A percentile compares a stretch with the other conserved stretches of the same genome.
Conservation (phyloP, 495 filamentous ascomycete species). For the Aspergillus bridgeri region DNA sequence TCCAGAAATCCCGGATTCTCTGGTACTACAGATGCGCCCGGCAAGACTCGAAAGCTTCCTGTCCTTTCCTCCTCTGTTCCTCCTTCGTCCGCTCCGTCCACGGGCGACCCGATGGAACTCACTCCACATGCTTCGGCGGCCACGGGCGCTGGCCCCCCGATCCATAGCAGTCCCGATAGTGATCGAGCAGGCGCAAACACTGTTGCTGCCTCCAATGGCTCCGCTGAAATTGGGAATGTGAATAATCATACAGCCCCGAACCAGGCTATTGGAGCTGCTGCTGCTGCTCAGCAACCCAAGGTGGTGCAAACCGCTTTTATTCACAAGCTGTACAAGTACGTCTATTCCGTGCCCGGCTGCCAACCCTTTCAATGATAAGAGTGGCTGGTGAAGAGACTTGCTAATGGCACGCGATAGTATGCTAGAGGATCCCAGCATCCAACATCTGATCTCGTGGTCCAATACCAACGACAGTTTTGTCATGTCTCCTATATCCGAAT, state of each 20-base stretch:
- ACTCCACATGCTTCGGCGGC: constrained; percentile 42
- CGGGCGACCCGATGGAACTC: constrained; percentile 48
- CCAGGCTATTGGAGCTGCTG: constrained; percentile 61
- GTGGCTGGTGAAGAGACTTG: neutral
- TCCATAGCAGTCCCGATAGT: constrained; percentile 46
- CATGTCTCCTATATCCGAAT: constrained; percentile 95
- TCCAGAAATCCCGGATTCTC: constrained; percentile 36
- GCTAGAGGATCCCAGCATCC: constrained; percentile 89
- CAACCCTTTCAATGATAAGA: neutral
- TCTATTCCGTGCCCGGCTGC: neutral
- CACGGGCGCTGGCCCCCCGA: constrained; percentile 32
- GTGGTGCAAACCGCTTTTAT: constrained; percentile 99
- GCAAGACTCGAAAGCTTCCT: constrained; percentile 44
- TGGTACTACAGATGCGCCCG: constrained; percentile 34
- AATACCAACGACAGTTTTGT: constrained; percentile 93
- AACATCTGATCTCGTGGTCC: constrained; percentile 96
- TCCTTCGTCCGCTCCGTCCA: constrained; percentile 37
- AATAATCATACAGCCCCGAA: constrained; percentile 38
- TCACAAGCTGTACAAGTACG: constrained; percentile 98
- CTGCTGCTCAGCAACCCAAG: constrained; percentile 91
- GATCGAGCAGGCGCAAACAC: constrained; percentile 40
- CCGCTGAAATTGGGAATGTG: constrained; percentile 31
- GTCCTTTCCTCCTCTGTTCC: constrained; percentile 42
- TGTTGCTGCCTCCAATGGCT: constrained; percentile 42
- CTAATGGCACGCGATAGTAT: constrained; percentile 58